Evolutionary conservation across 371 early-diverging fungal species (phyloP).

Genomic region (Mucor sp.): DNA sequence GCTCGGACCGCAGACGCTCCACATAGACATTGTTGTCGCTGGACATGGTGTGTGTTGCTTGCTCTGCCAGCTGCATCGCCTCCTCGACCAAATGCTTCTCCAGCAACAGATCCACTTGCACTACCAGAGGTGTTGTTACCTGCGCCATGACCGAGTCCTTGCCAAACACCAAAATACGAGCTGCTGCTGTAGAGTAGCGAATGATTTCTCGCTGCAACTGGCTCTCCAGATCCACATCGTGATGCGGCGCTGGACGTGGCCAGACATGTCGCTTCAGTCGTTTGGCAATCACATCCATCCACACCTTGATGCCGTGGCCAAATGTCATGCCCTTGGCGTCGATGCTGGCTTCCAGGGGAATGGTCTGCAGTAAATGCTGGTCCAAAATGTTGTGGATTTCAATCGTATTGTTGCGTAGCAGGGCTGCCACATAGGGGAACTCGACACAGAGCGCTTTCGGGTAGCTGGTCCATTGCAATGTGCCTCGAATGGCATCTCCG

Average conservation of each 20-base stretch:
- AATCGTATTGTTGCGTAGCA: conserved; percentile 68
- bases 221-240: conserved; percentile 35
- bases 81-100: conserved; percentile 55
- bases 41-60: conserved; percentile 46
- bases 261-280: conserved; percentile 39
- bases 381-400: conserved; percentile 79
- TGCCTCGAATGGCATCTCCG: conserved; percentile 81
- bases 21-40: conserved; percentile 41
- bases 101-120: conserved; percentile 60
- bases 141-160: conserved; percentile 67
- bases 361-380: conserved; percentile 64
- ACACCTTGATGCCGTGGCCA: conserved; percentile 55
- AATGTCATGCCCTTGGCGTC: conserved; percentile 56
- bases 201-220: conserved; percentile 33
- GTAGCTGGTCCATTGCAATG: conserved; percentile 73
- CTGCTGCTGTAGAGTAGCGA: conserved; percentile 52
- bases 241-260: conserved; percentile 25
- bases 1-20: conserved; percentile 50
- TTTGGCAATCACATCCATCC: conserved; percentile 42
- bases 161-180: conserved; percentile 64
- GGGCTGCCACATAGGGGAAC: conserved; percentile 75
- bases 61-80: conserved; percentile 60
- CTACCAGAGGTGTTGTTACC: conserved; percentile 59
- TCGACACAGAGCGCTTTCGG: conserved; percentile 74
- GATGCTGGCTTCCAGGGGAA: conserved; percentile 49